phyloP scores from a whole-genome alignment of 2,329 filamentous ascomycete genomes.

The Ceratocystis destructans region DNA sequence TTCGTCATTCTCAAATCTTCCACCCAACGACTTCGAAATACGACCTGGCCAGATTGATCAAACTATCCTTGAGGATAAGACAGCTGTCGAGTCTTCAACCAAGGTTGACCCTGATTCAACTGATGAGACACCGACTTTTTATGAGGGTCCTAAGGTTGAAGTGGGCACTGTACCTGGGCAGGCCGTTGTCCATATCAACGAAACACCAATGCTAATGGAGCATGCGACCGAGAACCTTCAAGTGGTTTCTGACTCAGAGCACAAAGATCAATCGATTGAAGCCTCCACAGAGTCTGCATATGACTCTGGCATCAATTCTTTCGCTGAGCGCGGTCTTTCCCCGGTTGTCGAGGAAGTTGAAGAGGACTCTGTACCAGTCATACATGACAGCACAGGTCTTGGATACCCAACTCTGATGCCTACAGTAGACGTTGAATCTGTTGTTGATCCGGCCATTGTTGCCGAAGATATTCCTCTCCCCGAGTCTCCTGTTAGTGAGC shows the following conservation, averaged over 20 bases:
- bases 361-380: neutral
- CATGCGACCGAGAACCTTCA: neutral
- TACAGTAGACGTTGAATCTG: neutral
- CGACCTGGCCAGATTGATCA: neutral
- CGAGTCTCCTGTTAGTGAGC: neutral
- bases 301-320: neutral
- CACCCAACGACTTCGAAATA: neutral
- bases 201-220: neutral
- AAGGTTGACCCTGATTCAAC: neutral
- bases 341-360: slow-evolving; percentile 3
- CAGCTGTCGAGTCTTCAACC: neutral
- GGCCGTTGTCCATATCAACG: neutral
- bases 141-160: neutral
- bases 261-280: neutral
- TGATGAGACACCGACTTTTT: neutral
- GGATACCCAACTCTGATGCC: neutral
- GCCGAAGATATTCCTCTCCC: neutral
- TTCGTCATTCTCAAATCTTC: neutral
- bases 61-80: neutral
- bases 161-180: neutral
- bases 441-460: neutral
- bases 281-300: neutral
- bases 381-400: neutral
- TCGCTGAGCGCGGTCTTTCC: neutral
- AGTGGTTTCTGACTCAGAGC: neutral